Evolutionary conservation across 495 filamentous ascomycete species (phyloP).

Genomic region (Oidiodendron maius): DNA sequence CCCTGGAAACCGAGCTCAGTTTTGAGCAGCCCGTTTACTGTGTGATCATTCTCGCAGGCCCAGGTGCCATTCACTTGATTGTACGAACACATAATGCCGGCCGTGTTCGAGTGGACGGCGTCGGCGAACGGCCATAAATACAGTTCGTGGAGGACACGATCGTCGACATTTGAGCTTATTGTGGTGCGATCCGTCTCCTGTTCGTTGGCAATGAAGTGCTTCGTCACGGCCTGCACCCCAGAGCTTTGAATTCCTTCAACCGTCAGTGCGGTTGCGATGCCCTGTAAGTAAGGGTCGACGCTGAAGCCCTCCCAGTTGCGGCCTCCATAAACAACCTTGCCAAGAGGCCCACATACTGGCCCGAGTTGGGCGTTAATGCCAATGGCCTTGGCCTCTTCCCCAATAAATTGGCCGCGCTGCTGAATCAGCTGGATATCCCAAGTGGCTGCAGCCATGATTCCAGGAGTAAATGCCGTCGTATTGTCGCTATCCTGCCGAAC

Average conservation of each 20-base stretch:
- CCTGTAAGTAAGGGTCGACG: constrained; percentile 70
- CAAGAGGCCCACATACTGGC: constrained; percentile 82
- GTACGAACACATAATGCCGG: constrained; percentile 90
- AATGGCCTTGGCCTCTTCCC: constrained; percentile 68
- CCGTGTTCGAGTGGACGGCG: constrained; percentile 67
- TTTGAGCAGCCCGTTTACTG: constrained; percentile 80
- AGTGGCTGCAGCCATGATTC: constrained; percentile 72
- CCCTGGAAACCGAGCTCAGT: constrained; percentile 90
- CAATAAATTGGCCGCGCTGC: constrained; percentile 71
- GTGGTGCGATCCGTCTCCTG: constrained; percentile 47
- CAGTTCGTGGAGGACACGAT: constrained; percentile 87
- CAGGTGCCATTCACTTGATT: constrained; percentile 74
- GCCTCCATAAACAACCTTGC: constrained; percentile 65
- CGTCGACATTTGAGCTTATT: constrained; percentile 82
- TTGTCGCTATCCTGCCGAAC: constrained; percentile 53
- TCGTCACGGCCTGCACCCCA: constrained; percentile 74
- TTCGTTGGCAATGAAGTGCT: constrained; percentile 72
- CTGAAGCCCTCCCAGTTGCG: constrained; percentile 81
- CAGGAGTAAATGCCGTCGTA: constrained; percentile 71
- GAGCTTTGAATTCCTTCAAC: constrained; percentile 74
- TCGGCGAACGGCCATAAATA: constrained; percentile 89
- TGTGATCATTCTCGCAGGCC: constrained; percentile 63
- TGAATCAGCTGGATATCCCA: constrained; percentile 53
- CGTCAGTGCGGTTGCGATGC: constrained; percentile 62
- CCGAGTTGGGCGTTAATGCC: constrained; percentile 73